Base-by-base conservation (phyloP, 768 basidiomycete genomes). In the Tricholomella constricta region DNA sequence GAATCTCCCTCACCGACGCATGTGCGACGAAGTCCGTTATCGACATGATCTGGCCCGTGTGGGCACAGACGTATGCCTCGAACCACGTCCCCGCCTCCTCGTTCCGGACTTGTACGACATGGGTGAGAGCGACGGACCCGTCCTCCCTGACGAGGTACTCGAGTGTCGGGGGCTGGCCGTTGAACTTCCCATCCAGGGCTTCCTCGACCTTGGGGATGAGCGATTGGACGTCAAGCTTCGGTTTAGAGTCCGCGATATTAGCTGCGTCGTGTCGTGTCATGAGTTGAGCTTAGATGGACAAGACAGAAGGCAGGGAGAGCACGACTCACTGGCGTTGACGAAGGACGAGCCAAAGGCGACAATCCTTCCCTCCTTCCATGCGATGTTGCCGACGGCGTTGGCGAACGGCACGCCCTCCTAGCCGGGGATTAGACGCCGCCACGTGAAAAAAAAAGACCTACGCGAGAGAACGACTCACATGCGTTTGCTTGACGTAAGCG, bases 61-160 rank as follows among this genome's bases (percentile, higher is more conserved):
- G 62, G n/a, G 79, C 82, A 55, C 83, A 82, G 35, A 83, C 77
- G 54, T 80, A 81, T 1, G 80, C 81, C 65, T 84, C 81, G 56
- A 74, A 74, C 81, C 80, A 84, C 25, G 73, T 71, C 37, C 77
- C 65, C 15, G 56, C 48, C 5, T 58, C 54, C 27, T 62, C 54
- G 56, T 68, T 67, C 22, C 60, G 64, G 25, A 72, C 60, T 45
- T 72, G 70, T 9, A 69, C 55, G 10, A 68, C 66, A 54, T 78
- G 74, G 2, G 76, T 71, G n/a, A 79, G 72, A 25, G 65, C 70
- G 35, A 66, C 64, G 11, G 68, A 68, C 8, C 66, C 69, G 57
- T 77, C 72, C 5, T 71, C 65, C 50, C 63, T 68, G 22, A 66
- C 68, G 36, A 76, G 60, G 58, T 67, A 78, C 61, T 76, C 74